Evolutionary conservation across 345 rosid genomes (phyloP).

Genomic region (Ceriops zippeliana): DNA sequence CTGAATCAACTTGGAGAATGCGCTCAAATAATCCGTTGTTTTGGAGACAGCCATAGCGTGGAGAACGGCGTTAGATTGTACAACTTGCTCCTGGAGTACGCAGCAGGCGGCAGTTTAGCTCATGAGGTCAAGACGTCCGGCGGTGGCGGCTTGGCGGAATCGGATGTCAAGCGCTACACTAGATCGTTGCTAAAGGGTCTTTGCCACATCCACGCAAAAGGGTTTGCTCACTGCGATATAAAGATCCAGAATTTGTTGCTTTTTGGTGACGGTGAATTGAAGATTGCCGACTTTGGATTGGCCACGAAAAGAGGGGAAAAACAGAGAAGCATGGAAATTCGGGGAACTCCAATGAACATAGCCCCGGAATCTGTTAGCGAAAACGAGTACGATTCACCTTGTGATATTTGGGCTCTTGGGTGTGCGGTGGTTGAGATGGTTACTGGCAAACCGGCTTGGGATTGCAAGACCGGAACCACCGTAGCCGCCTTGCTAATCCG

Average conservation of each 20-base stretch:
- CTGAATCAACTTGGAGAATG: conserved; percentile 14
- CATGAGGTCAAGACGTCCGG: conserved; percentile 16
- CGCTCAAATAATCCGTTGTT: conserved; percentile 18
- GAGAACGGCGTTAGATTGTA: conserved; percentile 16
- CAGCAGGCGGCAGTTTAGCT: conserved; percentile 26
- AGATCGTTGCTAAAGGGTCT: conserved; percentile 30
- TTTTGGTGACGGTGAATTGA: conserved; percentile 21
- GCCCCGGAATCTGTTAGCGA: conserved; percentile 34
- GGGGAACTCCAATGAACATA: conserved; percentile 38
- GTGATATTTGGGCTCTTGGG: conserved; percentile 40
- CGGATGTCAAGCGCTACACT: conserved; percentile 8
- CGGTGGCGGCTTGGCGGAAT: conserved; percentile 19
- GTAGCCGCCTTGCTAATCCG: conserved; percentile 15
- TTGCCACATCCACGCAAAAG: conserved; percentile 23
- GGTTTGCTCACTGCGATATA: conserved; percentile 36
- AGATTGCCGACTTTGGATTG: conserved; percentile 34
- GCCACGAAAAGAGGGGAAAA: conserved; percentile 21
- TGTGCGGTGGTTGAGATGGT: conserved; percentile 36
- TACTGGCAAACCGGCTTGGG: conserved; percentile 34
- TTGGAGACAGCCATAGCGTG: conserved; percentile 16
- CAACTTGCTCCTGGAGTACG: conserved; percentile 33
- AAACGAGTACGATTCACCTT: conserved; percentile 21
- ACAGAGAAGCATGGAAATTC: conserved; percentile 16
- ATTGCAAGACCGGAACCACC: conserved; percentile 6
- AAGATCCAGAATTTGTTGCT: conserved; percentile 31